Percentiles rank a stretch among this genome's conserved stretches.
Evolutionary conservation across 257 asterid species (phyloP).

Genomic region (Rhazya stricta): DNA sequence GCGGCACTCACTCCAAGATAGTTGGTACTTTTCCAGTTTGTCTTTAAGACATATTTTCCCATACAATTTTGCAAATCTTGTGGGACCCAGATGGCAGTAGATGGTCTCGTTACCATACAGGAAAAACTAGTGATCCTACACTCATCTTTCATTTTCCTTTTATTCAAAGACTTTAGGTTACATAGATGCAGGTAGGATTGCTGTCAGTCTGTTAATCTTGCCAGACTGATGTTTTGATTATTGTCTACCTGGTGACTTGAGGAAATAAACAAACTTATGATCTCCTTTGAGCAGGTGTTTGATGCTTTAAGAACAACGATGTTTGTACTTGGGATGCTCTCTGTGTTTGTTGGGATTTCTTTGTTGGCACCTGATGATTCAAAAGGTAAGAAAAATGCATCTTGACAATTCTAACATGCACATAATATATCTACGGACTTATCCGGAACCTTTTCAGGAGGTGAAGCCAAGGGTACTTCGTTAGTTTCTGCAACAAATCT

Average conservation of each 20-base stretch:
- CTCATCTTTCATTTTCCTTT: background rate
- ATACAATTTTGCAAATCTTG: background rate
- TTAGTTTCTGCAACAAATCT: conserved; percentile 47
- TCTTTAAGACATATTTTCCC: background rate
- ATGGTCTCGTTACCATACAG: background rate
- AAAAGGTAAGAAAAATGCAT: conserved; percentile 51
- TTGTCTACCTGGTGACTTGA: background rate
- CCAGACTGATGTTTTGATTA: background rate
- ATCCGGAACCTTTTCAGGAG: conserved; percentile 41
- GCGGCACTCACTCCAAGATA: background rate
- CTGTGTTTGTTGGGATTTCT: conserved; percentile 92
- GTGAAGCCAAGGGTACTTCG: conserved; percentile 59
- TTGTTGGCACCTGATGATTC: conserved; percentile 94
- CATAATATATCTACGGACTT: background rate
- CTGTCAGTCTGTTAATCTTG: background rate
- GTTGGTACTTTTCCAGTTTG: background rate
- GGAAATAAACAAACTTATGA: conserved; percentile 4
- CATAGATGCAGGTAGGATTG: background rate
- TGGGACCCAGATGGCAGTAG: background rate
- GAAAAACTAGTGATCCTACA: background rate
- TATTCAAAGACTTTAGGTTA: background rate
- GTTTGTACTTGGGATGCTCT: conserved; percentile 85
- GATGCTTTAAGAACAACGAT: conserved; percentile 82
- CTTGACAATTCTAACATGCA: background rate
- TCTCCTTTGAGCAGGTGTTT: conserved; percentile 58